A percentile compares a stretch with the other conserved stretches of the same genome.
phyloP scores from a whole-genome alignment of 768 basidiomycete species.

The Auricularia heimuer region DNA sequence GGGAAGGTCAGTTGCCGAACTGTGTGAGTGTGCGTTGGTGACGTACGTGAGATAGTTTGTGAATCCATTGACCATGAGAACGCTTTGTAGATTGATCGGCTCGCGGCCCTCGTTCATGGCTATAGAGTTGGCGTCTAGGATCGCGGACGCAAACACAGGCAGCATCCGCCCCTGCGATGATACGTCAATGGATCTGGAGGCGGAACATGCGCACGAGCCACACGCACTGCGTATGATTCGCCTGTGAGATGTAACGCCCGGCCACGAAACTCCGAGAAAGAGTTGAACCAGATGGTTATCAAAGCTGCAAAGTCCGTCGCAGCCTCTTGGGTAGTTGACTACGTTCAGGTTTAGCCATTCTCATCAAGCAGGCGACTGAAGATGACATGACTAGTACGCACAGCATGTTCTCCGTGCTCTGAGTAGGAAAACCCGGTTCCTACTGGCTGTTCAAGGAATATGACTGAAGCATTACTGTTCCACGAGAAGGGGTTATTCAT shows the following conservation, averaged over 20 bases:
- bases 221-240: conserved; percentile 44
- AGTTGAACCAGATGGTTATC: conserved; percentile 62
- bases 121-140: conserved; percentile 38
- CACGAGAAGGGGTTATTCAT: conserved; percentile 27
- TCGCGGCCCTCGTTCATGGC: conserved; percentile 34
- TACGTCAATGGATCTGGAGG: background rate
- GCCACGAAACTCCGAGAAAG: conserved; percentile 61
- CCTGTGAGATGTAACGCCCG: conserved; percentile 53
- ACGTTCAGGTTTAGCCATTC: background rate
- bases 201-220: too few relatives aligned
- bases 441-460: conserved; percentile 15
- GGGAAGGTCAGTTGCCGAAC: background rate
- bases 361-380: too few relatives aligned
- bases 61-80: conserved; percentile 30
- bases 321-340: conserved; percentile 48
- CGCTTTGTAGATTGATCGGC: conserved; percentile 40
- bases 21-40: background rate
- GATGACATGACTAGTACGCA: background rate
- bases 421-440: conserved; percentile 57
- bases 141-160: conserved; percentile 38
- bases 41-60: conserved; percentile 4
- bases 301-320: conserved; percentile 64
- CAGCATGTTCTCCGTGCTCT: conserved; percentile 56
- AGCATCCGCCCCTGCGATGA: conserved; percentile 37
- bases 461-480: conserved; percentile 15